Evolutionary conservation across 805 yeast species (phyloP), one percentile per base, ranked within the genome.

Genomic region (Sugiyamaella valdiviana): DNA sequence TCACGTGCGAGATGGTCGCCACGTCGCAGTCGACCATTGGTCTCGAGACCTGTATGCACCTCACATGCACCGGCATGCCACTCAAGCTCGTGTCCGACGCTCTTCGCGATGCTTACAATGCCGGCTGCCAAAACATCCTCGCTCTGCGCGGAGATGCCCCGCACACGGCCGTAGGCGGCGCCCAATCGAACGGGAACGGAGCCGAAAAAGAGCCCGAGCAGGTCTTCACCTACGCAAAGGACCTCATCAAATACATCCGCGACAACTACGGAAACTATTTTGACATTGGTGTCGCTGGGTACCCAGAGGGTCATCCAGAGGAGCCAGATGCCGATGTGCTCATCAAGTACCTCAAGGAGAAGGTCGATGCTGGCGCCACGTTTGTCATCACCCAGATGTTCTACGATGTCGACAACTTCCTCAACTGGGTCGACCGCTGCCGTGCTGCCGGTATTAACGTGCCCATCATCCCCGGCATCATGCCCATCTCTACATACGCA

Each of bases 141-240:
- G 99, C 99, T 0, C 74, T 93, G 39, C 76, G 99, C 60, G 99
- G 99, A 21, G 99, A 93, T 64, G 95, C 96, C 1, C 98, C 97
- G 1, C 69, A 80, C 44, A 82, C 80, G 3, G 55, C 49, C 6
- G 51, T 41, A 14, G 67, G 65, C 19, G 42, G 39, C 17, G 14
- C 44, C 15, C n/a, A n/a, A n/a, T n/a, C n/a, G n/a, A n/a, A n/a
- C n/a, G n/a, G n/a, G n/a, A 37, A 48, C 21, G 49, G 36, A 16
- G 38, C 46, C 9, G 26, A 16, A 5, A 66, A 66, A 42, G 61
- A 67, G 63, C 55, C 62, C n/a, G 61, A 64, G 7, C 59, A 67
- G 35, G 81, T 83, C 6, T 93, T 93, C 71, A 71, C 73, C 53
- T 85, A 88, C 60, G 98, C 99, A 21, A 83, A 79, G 62, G 98